phyloP scores from a whole-genome alignment of 108 stramenopile genomes.

The Seminavis robusta region DNA sequence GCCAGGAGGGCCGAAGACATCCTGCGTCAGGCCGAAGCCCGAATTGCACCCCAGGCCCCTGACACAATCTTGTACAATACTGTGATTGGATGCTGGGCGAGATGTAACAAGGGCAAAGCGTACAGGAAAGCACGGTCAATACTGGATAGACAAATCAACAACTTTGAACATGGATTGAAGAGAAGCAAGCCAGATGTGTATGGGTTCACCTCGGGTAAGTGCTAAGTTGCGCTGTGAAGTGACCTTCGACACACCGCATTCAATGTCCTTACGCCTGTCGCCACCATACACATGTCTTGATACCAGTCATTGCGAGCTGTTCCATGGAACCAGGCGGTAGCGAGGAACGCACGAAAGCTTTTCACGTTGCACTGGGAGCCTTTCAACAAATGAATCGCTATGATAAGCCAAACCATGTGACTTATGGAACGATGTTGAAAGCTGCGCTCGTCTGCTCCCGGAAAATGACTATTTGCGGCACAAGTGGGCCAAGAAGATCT shows the following conservation, averaged over 20 bases:
- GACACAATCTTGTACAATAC: constrained; percentile 77
- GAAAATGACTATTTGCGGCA: constrained; percentile 9
- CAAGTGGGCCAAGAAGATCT: constrained; percentile 38
- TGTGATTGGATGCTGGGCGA: constrained; percentile 73
- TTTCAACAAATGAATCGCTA: constrained; percentile 34
- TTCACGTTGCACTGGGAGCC: constrained; percentile 58
- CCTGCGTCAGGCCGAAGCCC: constrained; percentile 37
- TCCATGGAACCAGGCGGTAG: constrained; percentile 14
- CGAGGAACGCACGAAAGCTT: constrained; percentile 37
- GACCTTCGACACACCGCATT: too few species aligned
- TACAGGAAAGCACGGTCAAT: constrained; percentile 57
- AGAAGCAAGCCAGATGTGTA: constrained; percentile 69
- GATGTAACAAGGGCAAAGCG: constrained; percentile 36
- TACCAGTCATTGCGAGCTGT: constrained; percentile 44
- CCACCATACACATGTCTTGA: too few species aligned
- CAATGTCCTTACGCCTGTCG: too few species aligned
- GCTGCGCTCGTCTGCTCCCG: constrained; percentile 54
- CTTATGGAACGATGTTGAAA: constrained; percentile 81
- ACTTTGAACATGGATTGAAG: constrained; percentile 22
- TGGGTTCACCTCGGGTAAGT: constrained; percentile 77
- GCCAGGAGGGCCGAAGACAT: constrained; percentile 60
- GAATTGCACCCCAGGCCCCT: too few species aligned
- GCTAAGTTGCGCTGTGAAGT: too few species aligned
- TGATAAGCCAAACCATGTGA: constrained; percentile 63
- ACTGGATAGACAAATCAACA: constrained; percentile 72